Evolutionary conservation across 176 grass and related monocot genomes (phyloP), one percentile per base, ranked within the genome.

Genomic region (Neostapfia colusana): DNA sequence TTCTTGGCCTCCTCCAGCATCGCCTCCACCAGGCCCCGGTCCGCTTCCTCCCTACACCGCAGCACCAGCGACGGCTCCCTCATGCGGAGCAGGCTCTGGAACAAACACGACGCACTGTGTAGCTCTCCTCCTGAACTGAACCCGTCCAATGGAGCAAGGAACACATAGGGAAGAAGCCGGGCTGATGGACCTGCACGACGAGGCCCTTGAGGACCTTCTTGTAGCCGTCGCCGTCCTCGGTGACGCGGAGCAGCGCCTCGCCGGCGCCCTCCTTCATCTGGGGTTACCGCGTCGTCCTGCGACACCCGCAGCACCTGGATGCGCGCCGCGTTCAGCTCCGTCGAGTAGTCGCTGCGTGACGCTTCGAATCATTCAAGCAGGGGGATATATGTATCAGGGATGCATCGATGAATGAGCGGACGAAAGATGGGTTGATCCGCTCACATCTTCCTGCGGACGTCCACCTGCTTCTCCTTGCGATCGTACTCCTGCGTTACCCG

Each of bases 391-490:
- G n/a, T n/a, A n/a, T n/a, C n/a, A n/a, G n/a, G 10, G 6, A 0
- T 45, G 42, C 24, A n/a, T n/a, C n/a, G n/a, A n/a, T 10, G 38
- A 3, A 18, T 8, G n/a, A n/a, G n/a, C n/a, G n/a, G n/a, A n/a
- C n/a, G n/a, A n/a, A n/a, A n/a, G n/a, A n/a, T n/a, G n/a, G n/a
- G n/a, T n/a, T n/a, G n/a, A n/a, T n/a, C n/a, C 10, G 21, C 79
- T 85, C 84, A 94, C 92, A 94, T 94, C 84, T 94, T 94, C 80
- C 89, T 82, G 46, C 85, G 84, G 15, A 94, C 54, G 42, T 91
- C 85, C 41, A 89, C 88, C 84, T 94, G 92, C 68, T 91, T 91
- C 85, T 84, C 85, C 81, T 94, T 91, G 72, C 89, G 86, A 45
- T 94, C 92, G 48, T 94, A 94, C 44, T 91, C 92, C 63, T 84